Evolutionary conservation across 495 filamentous ascomycete species (phyloP), one percentile per base, ranked within the genome.

Genomic region (Hapsidospora chrysogenum): DNA sequence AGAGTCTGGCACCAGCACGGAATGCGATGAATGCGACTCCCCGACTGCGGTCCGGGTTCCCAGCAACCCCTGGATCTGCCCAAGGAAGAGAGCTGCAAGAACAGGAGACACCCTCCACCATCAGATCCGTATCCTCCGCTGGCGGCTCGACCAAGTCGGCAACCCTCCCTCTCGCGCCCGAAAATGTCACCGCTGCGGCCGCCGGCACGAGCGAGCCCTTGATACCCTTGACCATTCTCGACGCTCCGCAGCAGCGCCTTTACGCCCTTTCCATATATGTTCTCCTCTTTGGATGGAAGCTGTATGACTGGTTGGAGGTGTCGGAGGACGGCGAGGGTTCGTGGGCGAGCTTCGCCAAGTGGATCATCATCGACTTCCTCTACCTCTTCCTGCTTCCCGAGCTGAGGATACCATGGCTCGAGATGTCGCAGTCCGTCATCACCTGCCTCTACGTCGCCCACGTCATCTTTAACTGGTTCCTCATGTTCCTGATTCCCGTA

Each of bases 401-500:
- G 28, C 48, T 96, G 40, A 72, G 78, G 49, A 92, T 97, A 63
- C 89, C 89, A 38, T 95, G 89, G 89, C 66, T 97, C 26, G 81
- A 95, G 64, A 82, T 85, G 66, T 78, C 77, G 2, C 73, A 80
- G 38, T 61, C 72, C 10, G 78, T 76, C 1, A 77, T 78, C 9
- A 58, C 74, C 18, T 53, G 61, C 1, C 48, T 80, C 11, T 85
- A 84, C 47, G 44, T 81, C 8, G 31, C 65, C 2, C 83, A 92
- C 51, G 64, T 76, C 1, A 46, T 80, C 7, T 53, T 80, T 15
- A 82, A 94, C 59, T 72, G 71, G 40, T 72, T 92, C 48, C 55
- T 95, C 36, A 95, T 94, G 84, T 94, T 93, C 51, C 80, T 81
- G 38, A 78, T 94, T 33, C 78, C 78, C 26, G 74, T 85, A 52